Evolutionary conservation across 192 early-diverging fungal genomes (phyloP), one percentile per base, ranked within the genome.

Genomic region (Linnemannia schmuckeri): DNA sequence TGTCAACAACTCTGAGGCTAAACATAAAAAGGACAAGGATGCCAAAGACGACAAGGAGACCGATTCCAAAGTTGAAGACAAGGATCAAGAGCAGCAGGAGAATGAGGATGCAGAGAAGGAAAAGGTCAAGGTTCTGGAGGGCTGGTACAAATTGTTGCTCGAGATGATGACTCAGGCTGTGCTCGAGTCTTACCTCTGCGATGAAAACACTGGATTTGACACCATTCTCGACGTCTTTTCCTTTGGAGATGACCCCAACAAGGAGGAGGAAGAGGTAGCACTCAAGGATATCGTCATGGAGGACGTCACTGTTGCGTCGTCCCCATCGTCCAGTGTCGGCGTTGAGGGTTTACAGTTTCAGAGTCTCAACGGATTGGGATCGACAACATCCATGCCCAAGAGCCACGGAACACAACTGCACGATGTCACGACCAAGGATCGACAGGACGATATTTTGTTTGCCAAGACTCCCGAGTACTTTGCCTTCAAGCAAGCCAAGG

Each of bases 91-190:
- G 7, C 55, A 74, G n/a, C 55, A 74, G n/a, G 70, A 74, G 61
- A 66, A 66, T 35, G 30, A 30, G 2, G 61, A 66, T 15, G 61
- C 30, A 33, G 71, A 84, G 7, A 40, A 74, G 20, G 71, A 82
- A 74, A 72, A 81, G 61, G 89, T 91, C 15, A 89, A 87, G 76
- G 90, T 92, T 70, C 84, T 89, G 35, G 81, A 88, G 20, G 82
- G 87, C 22, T 92, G 91, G 91, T 92, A 92, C 54, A 79, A 79
- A 18, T 72, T 92, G 38, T 81, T 92, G 63, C 52, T 92, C 46
- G 91, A 92, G 63, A 55, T 92, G 54, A 82, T 92, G 79, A 91
- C 90, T 3, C 91, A 92, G 75, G 91, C 91, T 20, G 91, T 83
- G 18, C 91, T 92, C 66, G 90, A 92, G 80, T 85, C 88, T 30